phyloP scores from a whole-genome alignment of 129 eudicot species.

The Artemisia argyi region DNA sequence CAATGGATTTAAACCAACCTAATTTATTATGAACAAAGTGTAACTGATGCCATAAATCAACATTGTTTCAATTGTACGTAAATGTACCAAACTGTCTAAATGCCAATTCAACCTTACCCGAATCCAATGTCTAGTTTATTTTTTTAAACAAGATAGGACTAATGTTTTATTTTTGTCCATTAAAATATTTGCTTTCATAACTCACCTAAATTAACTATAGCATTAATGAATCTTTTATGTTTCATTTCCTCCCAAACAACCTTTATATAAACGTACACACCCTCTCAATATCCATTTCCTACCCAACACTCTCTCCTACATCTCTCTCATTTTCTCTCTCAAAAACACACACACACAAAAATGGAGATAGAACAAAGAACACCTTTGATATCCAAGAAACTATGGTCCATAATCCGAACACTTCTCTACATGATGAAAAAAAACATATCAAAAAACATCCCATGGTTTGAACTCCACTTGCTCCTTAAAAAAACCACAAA shows the following conservation, averaged over 20 bases:
- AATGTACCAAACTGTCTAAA: conserved; percentile 7
- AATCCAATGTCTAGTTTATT: not conserved
- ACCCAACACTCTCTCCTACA: conserved; percentile 7
- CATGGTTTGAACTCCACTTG: conserved; percentile 55
- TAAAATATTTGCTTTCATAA: conserved; percentile 3
- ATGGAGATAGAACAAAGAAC: conserved; percentile 50
- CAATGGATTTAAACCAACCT: no score
- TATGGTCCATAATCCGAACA: conserved; percentile 51
- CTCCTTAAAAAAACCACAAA: conserved; percentile 59
- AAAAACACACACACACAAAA: not conserved
- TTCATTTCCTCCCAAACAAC: conserved; percentile 11
- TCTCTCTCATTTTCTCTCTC: conserved; percentile 11
- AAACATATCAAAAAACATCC: conserved; percentile 49
- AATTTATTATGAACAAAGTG: not conserved
- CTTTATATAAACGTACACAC: conserved; percentile 34
- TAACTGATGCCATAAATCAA: conserved; percentile 12
- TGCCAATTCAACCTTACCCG: not conserved
- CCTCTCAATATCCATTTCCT: conserved; percentile 10
- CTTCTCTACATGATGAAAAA: conserved; percentile 54
- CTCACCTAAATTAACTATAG: not conserved
- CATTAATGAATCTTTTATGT: not conserved
- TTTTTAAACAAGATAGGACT: not conserved
- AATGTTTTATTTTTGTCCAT: not conserved
- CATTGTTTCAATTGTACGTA: not conserved
- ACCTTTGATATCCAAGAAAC: conserved; percentile 55